These are phyloP conservation scores for Naganishia sp. DNA, from an alignment of 1,284 basidiomycete species.

Conservation along the genomic window DNA sequence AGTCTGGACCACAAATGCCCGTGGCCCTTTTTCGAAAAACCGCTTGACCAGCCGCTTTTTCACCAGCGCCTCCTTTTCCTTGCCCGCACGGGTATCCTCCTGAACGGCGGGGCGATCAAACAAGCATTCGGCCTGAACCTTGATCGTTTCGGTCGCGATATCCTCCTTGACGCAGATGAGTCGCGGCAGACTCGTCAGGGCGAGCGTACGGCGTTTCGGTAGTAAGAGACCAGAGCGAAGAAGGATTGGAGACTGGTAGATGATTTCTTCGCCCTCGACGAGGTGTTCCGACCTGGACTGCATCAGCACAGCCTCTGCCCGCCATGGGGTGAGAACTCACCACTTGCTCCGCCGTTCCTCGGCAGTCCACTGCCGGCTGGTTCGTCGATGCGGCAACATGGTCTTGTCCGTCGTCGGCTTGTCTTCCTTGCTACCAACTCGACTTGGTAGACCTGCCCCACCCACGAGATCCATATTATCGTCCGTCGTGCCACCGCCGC, in stretches of 20 bases:
- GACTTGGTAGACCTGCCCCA: conserved; percentile 1
- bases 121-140: conserved; percentile 56
- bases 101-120: conserved; percentile 36
- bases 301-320: conserved; percentile 19
- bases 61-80: conserved; percentile 24
- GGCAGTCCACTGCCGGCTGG: conserved; percentile 17
- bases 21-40: conserved; percentile 45
- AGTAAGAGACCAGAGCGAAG: conserved; percentile 50
- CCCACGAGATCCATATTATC: conserved; percentile 15
- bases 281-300: conserved; percentile 38
- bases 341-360: conserved; percentile 21
- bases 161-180: conserved; percentile 57
- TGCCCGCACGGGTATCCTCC: not conserved
- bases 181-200: conserved; percentile 59
- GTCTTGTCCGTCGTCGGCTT: conserved; percentile 2
- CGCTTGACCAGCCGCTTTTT: conserved; percentile 39
- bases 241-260: conserved; percentile 50
- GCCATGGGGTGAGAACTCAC: not conserved
- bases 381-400: conserved; percentile 17
- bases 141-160: conserved; percentile 42
- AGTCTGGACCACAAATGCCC: conserved; percentile 48
- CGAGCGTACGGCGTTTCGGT: conserved; percentile 54
- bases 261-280: conserved; percentile 50
- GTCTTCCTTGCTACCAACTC: conserved; percentile 4
- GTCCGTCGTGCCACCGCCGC: conserved; percentile 23